Evolutionary conservation across 345 rosid genomes (phyloP).

Genomic region (Reutealis trisperma): DNA sequence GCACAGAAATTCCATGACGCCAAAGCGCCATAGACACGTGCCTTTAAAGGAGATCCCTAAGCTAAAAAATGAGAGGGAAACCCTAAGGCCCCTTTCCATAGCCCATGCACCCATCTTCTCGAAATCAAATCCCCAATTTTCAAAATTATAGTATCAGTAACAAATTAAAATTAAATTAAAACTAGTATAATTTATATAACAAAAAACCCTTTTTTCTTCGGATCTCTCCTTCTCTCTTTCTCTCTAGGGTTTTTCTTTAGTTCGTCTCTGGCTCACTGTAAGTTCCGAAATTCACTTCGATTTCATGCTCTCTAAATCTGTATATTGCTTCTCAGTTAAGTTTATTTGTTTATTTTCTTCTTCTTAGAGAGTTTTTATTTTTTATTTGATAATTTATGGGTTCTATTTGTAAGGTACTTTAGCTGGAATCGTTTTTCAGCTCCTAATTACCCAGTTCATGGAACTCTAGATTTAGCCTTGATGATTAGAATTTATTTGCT

Average conservation of each 20-base stretch:
- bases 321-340: neutral
- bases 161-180: neutral
- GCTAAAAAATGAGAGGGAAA: neutral
- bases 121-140: neutral
- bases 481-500: constrained; percentile 4
- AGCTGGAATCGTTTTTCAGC: neutral
- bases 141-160: neutral
- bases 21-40: neutral
- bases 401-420: neutral
- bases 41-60: neutral
- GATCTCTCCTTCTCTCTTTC: constrained; percentile 15
- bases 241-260: constrained; percentile 22
- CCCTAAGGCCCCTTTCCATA: neutral
- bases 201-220: neutral
- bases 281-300: neutral
- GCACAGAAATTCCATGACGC: neutral
- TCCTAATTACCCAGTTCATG: too few species aligned
- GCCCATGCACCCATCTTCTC: neutral
- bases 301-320: neutral
- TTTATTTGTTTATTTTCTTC: neutral
- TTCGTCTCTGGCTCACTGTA: neutral
- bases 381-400: neutral
- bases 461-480: neutral
- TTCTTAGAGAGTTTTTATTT: neutral
- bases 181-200: neutral